Percentiles rank a stretch among this genome's conserved stretches.
phyloP scores from a whole-genome alignment of 2,329 filamentous ascomycete species.

The Fusarium illudens region DNA sequence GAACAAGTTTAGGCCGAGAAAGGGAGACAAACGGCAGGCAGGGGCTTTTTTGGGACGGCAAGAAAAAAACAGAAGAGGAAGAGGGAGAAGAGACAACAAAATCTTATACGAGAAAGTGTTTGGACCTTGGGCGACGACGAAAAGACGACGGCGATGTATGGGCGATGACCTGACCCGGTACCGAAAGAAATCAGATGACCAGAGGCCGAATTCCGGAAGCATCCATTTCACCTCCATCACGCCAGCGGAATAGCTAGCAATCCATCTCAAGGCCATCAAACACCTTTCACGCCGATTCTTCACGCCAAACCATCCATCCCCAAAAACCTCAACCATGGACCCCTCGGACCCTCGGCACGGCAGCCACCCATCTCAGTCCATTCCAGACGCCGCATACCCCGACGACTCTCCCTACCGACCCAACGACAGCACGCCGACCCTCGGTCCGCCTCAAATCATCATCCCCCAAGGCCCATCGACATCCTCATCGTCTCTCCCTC shows the following conservation, averaged over 20 bases:
- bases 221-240: not conserved
- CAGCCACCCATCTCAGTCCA: slow-evolving; percentile 43
- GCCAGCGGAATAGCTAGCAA: not conserved
- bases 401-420: slow-evolving; percentile 44
- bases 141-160: not conserved
- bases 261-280: not conserved
- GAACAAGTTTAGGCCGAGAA: not conserved
- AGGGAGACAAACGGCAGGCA: not conserved
- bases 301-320: not conserved
- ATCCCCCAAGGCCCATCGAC: slow-evolving; percentile 9
- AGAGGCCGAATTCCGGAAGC: not conserved
- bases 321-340: slow-evolving; percentile 26
- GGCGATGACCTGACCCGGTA: not conserved
- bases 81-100: not conserved
- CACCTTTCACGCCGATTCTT: not conserved
- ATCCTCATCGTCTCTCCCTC: slow-evolving; percentile 8
- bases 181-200: not conserved
- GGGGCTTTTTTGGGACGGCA: not conserved
- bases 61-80: not conserved
- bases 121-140: not conserved
- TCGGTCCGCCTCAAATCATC: slow-evolving; percentile 11
- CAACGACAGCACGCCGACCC: slow-evolving; percentile 4
- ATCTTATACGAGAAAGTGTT: not conserved
- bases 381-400: slow-evolving; percentile 45
- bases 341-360: slow-evolving; percentile 22